Base-by-base conservation (phyloP, 2,329 filamentous ascomycete genomes). In the Emericellopsis cladophorae region DNA sequence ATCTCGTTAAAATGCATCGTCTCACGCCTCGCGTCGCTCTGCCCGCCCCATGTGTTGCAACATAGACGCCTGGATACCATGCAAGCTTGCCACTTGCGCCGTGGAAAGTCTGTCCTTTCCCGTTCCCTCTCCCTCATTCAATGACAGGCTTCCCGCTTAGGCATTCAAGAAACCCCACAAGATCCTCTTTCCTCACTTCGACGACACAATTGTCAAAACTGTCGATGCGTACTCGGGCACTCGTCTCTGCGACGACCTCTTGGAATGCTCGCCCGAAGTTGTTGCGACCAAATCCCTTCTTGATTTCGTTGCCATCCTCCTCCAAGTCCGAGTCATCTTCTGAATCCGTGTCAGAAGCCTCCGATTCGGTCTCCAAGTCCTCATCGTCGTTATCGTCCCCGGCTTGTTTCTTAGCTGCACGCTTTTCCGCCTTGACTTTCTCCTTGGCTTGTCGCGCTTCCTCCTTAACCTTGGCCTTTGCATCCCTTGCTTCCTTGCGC, bases 171-270 rank as follows among this genome's bases (percentile, higher is more conserved):
- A 98, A 98, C 0, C 82, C 86, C 14, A 79, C 78, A 23, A 98
- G 65, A 61, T 96, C 92, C 56, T 96, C 92, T 66, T 95, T 95
- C 62, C 81, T 81, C n/a, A 98, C 90, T 59, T 98, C 92, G 37
- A 96, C 89, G 7, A 96, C 92, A 54, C 87, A 94, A 58, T 95
- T 86, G 62, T 98, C 92, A 54, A 98, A 98, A 59, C 85, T 93
- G 61, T 98, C 92, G 55, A 95, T 93, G 45, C 88, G 71, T 16
- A 96, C 88, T 14, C 89, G 67, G 1, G 90, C 86, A 44, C 81
- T 92, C 14, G 90, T 96, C 67, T 95, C 87, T 40, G 82, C 76
- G 2, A 95, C 84, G 1, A 96, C 92, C 54, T 95, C 88, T 57
- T 95, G 88, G 59, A 98, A 98, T 4, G 92, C 90, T 52, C 82